Percentiles rank a stretch among this genome's conserved stretches.
Conservation (phyloP, 345 rosid species). For the Excoecaria agallocha region DNA sequence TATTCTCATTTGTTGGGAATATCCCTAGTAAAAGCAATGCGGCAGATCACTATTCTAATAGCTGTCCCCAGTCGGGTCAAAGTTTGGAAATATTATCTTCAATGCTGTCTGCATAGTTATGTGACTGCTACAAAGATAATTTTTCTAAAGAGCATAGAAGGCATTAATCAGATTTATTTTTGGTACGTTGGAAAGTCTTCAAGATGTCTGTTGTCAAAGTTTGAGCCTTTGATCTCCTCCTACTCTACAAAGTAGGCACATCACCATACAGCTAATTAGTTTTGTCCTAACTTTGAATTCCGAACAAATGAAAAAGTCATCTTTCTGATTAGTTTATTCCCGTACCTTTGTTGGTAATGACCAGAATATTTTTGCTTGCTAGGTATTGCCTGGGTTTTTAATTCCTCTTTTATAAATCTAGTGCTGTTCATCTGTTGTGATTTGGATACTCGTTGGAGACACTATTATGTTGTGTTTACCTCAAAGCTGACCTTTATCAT, state of each 20-base stretch:
- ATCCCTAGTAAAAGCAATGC: neutral
- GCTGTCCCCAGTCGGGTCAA: neutral
- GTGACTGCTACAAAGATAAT: neutral
- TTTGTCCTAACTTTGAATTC: too few species aligned
- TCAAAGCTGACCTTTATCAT: neutral
- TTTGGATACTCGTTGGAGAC: neutral
- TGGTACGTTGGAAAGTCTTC: neutral
- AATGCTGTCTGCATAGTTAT: neutral
- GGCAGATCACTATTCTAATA: neutral
- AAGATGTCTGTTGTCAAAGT: too few species aligned
- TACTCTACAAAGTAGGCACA: neutral
- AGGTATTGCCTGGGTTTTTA: neutral
- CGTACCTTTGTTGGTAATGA: too few species aligned
- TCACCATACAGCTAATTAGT: neutral
- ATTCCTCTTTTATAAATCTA: neutral
- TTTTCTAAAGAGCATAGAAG: neutral
- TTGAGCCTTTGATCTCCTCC: neutral
- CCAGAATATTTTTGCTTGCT: neutral
- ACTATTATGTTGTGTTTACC: neutral
- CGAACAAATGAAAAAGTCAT: too few species aligned
- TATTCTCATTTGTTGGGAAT: neutral
- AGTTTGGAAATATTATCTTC: neutral
- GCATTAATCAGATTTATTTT: neutral
- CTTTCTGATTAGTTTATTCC: too few species aligned
- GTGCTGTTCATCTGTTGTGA: neutral